phyloP scores from a whole-genome alignment of 2,329 filamentous ascomycete genomes.

The Aspergillus fischeri region DNA sequence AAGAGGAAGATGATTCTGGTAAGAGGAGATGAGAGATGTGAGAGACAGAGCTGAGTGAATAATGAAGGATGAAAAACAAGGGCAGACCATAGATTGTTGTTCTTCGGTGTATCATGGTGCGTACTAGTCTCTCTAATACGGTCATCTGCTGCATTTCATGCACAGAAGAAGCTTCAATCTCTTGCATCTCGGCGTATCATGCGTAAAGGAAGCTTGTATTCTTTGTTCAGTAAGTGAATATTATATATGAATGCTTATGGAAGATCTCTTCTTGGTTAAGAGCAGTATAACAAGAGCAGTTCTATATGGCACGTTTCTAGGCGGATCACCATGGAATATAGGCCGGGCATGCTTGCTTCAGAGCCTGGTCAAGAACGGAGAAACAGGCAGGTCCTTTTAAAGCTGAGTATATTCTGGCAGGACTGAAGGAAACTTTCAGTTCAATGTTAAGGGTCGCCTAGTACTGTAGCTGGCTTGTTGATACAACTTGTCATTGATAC shows the following conservation, averaged over 20 bases:
- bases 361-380: neutral
- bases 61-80: too few relatives aligned
- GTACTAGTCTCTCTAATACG: neutral
- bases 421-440: neutral
- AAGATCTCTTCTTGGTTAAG: neutral
- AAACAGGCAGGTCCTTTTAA: neutral
- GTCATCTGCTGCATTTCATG: neutral
- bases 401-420: neutral
- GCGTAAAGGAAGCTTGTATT: neutral
- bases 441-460: neutral
- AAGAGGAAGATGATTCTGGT: neutral
- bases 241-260: neutral
- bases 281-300: neutral
- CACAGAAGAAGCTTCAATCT: neutral
- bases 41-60: neutral
- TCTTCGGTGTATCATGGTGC: neutral
- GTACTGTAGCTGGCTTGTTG: neutral
- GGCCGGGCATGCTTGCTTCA: too few relatives aligned
- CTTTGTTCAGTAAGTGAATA: neutral
- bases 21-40: neutral
- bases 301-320: neutral
- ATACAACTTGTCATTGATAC: neutral
- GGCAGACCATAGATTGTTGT: neutral
- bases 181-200: neutral
- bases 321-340: neutral